phyloP scores from a whole-genome alignment of 768 basidiomycete genomes.

The Tylopilus plumbeoviolaceoides region DNA sequence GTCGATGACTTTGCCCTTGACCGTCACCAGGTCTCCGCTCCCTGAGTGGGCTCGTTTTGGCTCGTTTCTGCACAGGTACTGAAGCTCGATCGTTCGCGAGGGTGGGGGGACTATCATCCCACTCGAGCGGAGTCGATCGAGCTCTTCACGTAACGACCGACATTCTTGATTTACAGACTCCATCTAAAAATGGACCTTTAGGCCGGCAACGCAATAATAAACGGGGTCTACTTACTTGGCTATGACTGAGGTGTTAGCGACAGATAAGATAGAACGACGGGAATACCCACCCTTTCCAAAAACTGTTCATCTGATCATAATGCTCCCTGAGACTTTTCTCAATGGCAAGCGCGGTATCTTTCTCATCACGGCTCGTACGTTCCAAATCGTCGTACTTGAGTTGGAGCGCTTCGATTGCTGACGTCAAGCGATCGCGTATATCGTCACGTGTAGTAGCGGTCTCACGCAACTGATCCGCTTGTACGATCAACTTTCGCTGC shows the following conservation, averaged over 20 bases:
- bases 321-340: constrained; percentile 54
- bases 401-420: constrained; percentile 35
- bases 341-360: constrained; percentile 45
- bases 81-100: constrained; percentile 20
- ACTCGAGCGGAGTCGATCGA: constrained; percentile 19
- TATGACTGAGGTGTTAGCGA: constrained; percentile 24
- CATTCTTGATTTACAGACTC: constrained; percentile 25
- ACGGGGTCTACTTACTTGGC: constrained; percentile 31
- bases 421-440: constrained; percentile 27
- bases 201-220: constrained; percentile 2
- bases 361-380: constrained; percentile 43
- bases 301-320: constrained; percentile 42
- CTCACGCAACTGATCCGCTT: constrained; percentile 30
- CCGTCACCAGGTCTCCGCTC: constrained; percentile 14
- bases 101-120: constrained; percentile 5
- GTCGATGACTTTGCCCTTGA: constrained; percentile 23
- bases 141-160: constrained; percentile 27
- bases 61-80: constrained; percentile 22
- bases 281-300: constrained; percentile 35
- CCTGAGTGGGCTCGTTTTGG: constrained; percentile 19
- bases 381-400: constrained; percentile 41
- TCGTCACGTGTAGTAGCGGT: constrained; percentile 31
- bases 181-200: constrained; percentile 14
- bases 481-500: constrained; percentile 38
- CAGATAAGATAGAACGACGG: constrained; percentile 5